Percentiles rank a stretch among this genome's conserved stretches.
Evolutionary conservation across 176 grass and related monocot genomes (phyloP).

Genomic region (Aegilops bicornis): DNA sequence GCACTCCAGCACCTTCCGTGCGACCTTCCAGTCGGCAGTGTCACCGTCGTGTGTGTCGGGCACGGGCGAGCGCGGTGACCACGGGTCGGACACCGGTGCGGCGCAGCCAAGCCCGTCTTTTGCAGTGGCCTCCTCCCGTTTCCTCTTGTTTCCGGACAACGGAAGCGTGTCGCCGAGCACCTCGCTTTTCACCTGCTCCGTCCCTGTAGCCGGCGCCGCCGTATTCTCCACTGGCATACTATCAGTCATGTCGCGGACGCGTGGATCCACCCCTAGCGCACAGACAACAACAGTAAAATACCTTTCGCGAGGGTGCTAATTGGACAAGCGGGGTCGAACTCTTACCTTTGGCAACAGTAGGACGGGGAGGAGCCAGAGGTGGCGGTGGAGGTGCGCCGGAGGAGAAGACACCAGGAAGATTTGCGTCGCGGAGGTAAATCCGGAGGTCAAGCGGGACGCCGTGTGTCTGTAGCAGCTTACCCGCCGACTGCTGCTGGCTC

Average conservation of each 20-base stretch:
- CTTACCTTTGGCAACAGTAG: not conserved
- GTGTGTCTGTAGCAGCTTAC: not conserved
- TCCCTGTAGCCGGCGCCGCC: not conserved
- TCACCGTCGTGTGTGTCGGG: no score
- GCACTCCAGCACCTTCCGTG: no score
- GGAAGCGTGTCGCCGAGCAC: not conserved
- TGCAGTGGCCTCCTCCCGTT: not conserved
- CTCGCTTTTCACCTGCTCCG: not conserved
- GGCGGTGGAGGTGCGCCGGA: not conserved
- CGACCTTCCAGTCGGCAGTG: no score
- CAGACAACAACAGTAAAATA: not conserved
- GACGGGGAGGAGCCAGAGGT: not conserved
- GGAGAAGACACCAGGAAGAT: not conserved
- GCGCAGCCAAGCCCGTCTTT: not conserved
- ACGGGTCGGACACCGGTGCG: not conserved
- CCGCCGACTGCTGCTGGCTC: not conserved
- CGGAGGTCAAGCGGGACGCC: not conserved
- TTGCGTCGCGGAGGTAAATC: not conserved
- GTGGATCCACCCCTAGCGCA: not conserved
- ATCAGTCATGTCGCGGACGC: not conserved
- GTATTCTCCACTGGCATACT: not conserved
- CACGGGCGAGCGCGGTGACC: no score
- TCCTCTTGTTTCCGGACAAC: not conserved
- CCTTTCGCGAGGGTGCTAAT: not conserved
- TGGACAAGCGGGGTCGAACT: not conserved